Evolutionary conservation across 257 asterid species (phyloP), one percentile per base, ranked within the genome.

Genomic region (Eustoma russellianum): DNA sequence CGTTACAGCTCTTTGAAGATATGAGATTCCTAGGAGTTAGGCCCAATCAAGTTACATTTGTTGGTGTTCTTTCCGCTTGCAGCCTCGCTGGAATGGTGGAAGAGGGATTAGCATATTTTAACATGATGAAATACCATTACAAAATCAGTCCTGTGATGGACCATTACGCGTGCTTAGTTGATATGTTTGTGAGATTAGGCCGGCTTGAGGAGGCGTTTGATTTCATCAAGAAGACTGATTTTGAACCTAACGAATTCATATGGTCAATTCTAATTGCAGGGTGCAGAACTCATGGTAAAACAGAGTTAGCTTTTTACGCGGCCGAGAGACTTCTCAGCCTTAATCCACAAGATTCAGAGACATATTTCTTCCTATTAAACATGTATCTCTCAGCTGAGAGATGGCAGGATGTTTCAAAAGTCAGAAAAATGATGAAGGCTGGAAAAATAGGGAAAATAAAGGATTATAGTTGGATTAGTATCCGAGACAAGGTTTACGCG

Each of bases 231-330:
- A 61, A 66, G 47, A 59, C 59, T 46, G 72, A 75, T n/a, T 57
- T 82, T 45, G 61, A 59, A 13, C 88, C 96, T n/a, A 86, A 59
- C 40, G 94, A 83, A 52, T 78, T 80, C 41, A 80, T 86, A 50
- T 90, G 98, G 98, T 81, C 93, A n/a, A 66, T 72, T 48, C 52
- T 90, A 68, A 80, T 82, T 9, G 93, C 95, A 0, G 98, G 98
- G 18, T 79, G 96, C 65, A 71, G 92, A 69, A 83, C 81, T 67
- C 96, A 78, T 35, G 95, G 95, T 45, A 86, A 78, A 57, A 44
- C 67, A 33, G 98, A 86, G 50, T 61, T 74, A 45, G 85, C 73
- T 13, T 79, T 79, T 56, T 66, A 75, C 44, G 95, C 98, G 40
- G 96, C 92, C 2, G 95, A 86, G 48, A 69, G 76, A 59, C 74